Evolutionary conservation across 2,329 filamentous ascomycete species (phyloP), one percentile per base, ranked within the genome.

Genomic region (Septoria linicola): DNA sequence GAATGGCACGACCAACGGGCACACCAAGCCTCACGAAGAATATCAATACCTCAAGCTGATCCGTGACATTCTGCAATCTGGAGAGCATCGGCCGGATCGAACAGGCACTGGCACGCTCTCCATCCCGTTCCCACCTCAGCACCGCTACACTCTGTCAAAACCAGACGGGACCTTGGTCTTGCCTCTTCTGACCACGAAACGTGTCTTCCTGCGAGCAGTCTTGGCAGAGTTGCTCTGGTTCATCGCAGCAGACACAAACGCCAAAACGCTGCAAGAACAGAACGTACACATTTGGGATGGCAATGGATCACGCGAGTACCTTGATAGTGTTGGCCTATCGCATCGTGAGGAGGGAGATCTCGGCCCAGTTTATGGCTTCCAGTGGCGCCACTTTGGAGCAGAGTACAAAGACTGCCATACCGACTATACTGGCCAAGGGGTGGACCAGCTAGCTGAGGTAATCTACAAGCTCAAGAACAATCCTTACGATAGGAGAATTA

Each of bases 231-330:
- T 99, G 1, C 84, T 99, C 55, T 99, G 93, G 93, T 99, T 99
- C 73, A 80, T 99, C 61, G 81, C 83, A 37, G 93, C 89, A 65
- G 82, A 77, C 64, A 99, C 93, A 2, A 89, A 88, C 1, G 91
- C 89, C 1, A 73, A 82, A 3, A 76, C 89, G 0, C 83, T 99
- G 2, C 85, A 82, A 53, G 83, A 84, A 10, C 83, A 85, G 1
- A 89, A 90, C 23, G 84, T 99, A 65, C 95, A 95, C 72, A 99
- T 99, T 69, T 99, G 93, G 93, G 93, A 99, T 68, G 92, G 91
- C 63, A 99, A 99, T 68, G 93, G 92, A 36, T 90, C 85, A 40
- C 88, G 93, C 63, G 87, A 84, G 65, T 97, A 87, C 70, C 87
- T 99, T 31, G 92, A 99, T 74, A 84, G 78, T 57, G 80, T 93